phyloP scores from a whole-genome alignment of 257 asterid species.

The Solanum chilense region DNA sequence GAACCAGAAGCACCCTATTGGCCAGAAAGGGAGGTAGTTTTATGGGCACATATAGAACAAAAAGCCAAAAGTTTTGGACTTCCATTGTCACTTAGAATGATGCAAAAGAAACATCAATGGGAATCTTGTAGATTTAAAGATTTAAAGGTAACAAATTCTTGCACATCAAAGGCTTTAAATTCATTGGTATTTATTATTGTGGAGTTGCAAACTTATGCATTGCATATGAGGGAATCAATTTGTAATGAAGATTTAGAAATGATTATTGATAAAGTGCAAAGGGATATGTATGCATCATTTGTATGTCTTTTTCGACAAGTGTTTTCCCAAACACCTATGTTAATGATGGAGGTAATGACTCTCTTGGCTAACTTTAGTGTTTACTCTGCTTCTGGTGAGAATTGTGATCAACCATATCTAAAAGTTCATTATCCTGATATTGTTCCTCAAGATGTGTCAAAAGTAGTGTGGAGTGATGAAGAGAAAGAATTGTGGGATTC shows the following conservation, averaged over 20 bases:
- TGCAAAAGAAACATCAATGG: conserved; percentile 52
- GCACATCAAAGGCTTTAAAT: conserved; percentile 59
- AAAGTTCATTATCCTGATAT: background rate
- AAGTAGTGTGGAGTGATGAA: conserved; percentile 9
- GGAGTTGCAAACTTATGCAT: conserved; percentile 66
- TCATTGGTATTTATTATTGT: conserved; percentile 61
- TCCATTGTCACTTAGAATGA: conserved; percentile 74
- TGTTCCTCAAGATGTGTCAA: background rate
- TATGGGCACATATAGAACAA: conserved; percentile 43
- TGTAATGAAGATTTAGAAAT: conserved; percentile 51
- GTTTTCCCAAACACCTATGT: conserved; percentile 52
- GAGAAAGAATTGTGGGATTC: conserved; percentile 62
- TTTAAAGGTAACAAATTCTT: conserved; percentile 18
- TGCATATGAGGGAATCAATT: conserved; percentile 53
- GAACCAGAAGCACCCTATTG: conserved; percentile 68
- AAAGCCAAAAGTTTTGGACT: conserved; percentile 65
- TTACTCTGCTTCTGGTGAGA: conserved; percentile 25
- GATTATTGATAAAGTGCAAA: conserved; percentile 34
- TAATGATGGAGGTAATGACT: conserved; percentile 67
- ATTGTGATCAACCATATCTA: background rate
- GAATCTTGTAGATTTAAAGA: conserved; percentile 17
- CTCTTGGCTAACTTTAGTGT: conserved; percentile 59
- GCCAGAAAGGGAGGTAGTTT: conserved; percentile 49
- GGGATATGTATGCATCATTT: conserved; percentile 65
- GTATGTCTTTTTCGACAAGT: conserved; percentile 83